Evolutionary conservation across 352 stramenopile genomes (phyloP).

Genomic region (Peronospora belbahrii): DNA sequence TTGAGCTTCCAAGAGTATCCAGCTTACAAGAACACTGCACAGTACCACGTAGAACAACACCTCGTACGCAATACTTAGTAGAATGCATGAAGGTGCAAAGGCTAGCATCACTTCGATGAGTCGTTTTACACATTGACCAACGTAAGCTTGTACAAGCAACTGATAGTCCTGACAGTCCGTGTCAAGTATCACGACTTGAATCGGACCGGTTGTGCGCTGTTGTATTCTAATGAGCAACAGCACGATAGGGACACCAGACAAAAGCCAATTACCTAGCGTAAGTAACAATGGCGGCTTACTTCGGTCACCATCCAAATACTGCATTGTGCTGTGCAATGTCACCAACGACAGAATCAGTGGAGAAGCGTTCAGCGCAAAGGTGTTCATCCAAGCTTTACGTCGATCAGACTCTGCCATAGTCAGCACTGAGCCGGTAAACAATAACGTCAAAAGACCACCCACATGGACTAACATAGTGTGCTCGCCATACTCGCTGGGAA

Average conservation of each 20-base stretch:
- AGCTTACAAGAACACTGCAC: constrained; percentile 45
- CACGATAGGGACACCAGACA: constrained; percentile 37
- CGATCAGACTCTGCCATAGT: not conserved
- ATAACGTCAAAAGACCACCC: constrained; percentile 26
- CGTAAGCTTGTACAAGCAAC: constrained; percentile 1
- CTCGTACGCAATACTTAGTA: constrained; percentile 84
- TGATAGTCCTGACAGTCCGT: not conserved
- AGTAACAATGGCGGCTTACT: constrained; percentile 42
- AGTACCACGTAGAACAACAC: constrained; percentile 72
- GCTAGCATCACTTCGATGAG: constrained; percentile 51
- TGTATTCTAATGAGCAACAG: constrained; percentile 24
- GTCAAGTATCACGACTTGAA: constrained; percentile 9
- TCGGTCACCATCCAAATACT: constrained; percentile 41
- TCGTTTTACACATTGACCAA: constrained; percentile 18
- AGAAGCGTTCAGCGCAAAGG: constrained; percentile 4
- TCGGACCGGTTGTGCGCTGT: not conserved
- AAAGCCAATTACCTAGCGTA: constrained; percentile 48
- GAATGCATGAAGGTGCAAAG: constrained; percentile 50
- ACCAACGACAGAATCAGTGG: constrained; percentile 34
- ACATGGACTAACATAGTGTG: constrained; percentile 52
- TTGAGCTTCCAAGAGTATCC: constrained; percentile 48
- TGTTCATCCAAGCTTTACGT: constrained; percentile 1
- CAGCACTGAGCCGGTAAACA: constrained; percentile 8
- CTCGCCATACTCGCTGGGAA: constrained; percentile 68
- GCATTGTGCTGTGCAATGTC: constrained; percentile 44